Conservation (phyloP, 305 asterid genomes). For the Solanum hybrid region DNA sequence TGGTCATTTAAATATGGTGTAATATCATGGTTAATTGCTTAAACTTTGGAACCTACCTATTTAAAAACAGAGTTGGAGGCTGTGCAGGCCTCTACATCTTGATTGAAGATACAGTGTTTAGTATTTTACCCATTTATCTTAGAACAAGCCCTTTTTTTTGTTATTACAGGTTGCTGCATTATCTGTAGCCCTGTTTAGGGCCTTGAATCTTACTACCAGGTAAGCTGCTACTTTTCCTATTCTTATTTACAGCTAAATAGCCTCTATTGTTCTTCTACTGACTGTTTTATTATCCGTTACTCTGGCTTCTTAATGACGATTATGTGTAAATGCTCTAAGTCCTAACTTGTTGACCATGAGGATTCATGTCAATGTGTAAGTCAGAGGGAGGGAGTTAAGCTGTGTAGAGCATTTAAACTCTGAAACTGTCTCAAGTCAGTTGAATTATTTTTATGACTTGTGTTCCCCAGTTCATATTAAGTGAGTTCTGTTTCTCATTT, state of each 20-base stretch:
- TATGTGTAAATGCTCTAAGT: not conserved
- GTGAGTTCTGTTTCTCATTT: not conserved
- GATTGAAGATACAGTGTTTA: not conserved
- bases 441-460: not conserved
- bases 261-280: not conserved
- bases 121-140: not conserved
- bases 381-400: not conserved
- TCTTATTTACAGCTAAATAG: not conserved
- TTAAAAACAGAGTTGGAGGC: not conserved
- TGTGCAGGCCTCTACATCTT: not conserved
- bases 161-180: slow-evolving; percentile 66
- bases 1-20: not conserved
- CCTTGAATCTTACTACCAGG: slow-evolving; percentile 81
- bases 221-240: slow-evolving; percentile 13
- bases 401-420: not conserved
- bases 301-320: not conserved
- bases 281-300: not conserved
- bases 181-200: slow-evolving; percentile 81
- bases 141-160: not conserved
- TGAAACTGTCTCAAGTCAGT: not conserved
- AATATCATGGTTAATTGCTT: not conserved
- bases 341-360: not conserved
- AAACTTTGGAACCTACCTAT: not conserved
- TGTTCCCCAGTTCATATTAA: not conserved
- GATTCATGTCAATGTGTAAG: not conserved